Evolutionary conservation across 768 basidiomycete species (phyloP), one percentile per base, ranked within the genome.

Genomic region (Leucocoprinus birnbaumii): DNA sequence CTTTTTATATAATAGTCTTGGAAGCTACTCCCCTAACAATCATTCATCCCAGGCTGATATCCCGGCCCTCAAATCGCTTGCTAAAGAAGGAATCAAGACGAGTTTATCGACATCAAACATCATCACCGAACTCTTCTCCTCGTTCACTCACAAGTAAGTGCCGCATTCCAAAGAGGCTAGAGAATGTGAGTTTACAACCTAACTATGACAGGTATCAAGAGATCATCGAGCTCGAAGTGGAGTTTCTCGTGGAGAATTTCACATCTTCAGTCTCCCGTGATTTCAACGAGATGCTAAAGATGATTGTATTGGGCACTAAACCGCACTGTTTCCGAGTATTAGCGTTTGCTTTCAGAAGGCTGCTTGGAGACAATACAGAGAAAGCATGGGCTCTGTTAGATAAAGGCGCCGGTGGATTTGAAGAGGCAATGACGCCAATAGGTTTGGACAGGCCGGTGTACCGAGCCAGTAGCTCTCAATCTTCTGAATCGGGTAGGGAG

Each of bases 81-180:
- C 57, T 4, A 42, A 51, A n/a, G 51, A 61, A 27, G 58, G 41
- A 19, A 45, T 61, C 13, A 21, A 19, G 18, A 27, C 48, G 2
- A 41, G 21, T 35, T 25, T 61, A 4, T 52, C 24, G 18, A 31
- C 50, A 6, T n/a, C 16, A 14, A 61, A 56, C 38, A 52, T 57
- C 3, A 22, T 61, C n/a, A 38, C 42, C 1, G 60, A 61, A 38
- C 45, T 55, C 16, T 58, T 61, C 44, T 52, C 49, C n/a, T 16
- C 25, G 2, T 59, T 58, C 43, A 50, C 58, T 3, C 47, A 38
- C 14, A 40, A 45, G 58, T 58, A 14, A 51, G 58, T 51, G 14
- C 6, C 31, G 31, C 31, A 1, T 24, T 3, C 1, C 19, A 10
- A 14, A 31, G n/a, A n/a, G n/a, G n/a, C 2, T 22, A n/a, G n/a